Evolutionary conservation across 306 rosid species (phyloP).

Genomic region (Castanopsis chinensis): DNA sequence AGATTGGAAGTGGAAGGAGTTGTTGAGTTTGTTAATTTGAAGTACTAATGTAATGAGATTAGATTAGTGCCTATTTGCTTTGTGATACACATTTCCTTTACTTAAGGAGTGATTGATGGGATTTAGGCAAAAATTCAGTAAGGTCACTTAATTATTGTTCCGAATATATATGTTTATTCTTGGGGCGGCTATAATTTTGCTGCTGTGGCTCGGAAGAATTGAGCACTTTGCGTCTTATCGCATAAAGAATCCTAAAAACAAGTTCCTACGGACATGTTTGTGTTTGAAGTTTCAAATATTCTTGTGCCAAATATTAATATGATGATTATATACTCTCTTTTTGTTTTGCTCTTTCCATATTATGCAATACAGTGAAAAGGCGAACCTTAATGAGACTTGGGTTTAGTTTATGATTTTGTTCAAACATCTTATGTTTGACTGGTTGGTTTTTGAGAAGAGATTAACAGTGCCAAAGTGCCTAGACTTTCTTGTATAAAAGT

Average conservation of each 20-base stretch:
- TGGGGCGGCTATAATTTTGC: not conserved
- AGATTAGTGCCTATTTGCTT: not conserved
- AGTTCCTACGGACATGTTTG: not conserved
- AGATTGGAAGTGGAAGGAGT: not conserved
- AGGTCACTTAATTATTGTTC: not conserved
- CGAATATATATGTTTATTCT: not conserved
- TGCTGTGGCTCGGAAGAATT: not conserved
- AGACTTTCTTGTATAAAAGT: not conserved
- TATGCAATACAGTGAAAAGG: not conserved
- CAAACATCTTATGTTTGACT: not conserved
- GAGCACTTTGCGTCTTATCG: not conserved
- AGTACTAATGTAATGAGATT: not conserved
- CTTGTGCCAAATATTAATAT: not conserved
- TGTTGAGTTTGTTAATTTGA: not conserved
- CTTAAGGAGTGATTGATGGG: not conserved
- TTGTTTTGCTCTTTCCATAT: not conserved
- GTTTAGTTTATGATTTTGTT: not conserved
- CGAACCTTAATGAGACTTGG: not conserved
- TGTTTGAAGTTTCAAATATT: not conserved
- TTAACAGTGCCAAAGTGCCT: slow-evolving; percentile 1
- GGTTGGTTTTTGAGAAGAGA: not conserved
- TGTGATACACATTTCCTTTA: not conserved
- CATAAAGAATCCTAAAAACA: not conserved
- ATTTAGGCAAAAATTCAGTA: slow-evolving; percentile 2
- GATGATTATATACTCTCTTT: not conserved